These are phyloP conservation scores for Fusarium liriodendri DNA, from an alignment of 2,329 filamentous ascomycete species.

Conservation along the genomic window DNA sequence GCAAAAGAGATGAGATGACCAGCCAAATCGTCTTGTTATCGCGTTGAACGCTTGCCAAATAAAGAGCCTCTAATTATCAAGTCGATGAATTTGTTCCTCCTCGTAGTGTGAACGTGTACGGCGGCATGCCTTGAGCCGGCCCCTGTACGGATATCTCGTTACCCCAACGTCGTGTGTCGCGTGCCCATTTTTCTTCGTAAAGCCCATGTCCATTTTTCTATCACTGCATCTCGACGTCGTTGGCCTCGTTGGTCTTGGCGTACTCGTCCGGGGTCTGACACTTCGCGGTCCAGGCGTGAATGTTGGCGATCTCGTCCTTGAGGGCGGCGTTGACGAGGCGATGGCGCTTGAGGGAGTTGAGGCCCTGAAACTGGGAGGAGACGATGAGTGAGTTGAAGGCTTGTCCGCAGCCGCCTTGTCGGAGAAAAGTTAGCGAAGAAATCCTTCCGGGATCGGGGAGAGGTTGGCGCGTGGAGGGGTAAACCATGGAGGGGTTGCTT, in stretches of 20 bases:
- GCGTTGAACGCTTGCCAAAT: conserved; percentile 37
- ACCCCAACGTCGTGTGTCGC: not conserved
- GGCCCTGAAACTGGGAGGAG: conserved; percentile 75
- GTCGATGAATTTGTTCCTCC: conserved; percentile 12
- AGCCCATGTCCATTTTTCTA: not conserved
- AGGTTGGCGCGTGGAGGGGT: conserved; percentile 13
- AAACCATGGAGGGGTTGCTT: conserved; percentile 5
- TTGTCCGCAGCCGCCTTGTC: conserved; percentile 70
- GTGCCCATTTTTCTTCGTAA: conserved; percentile 7
- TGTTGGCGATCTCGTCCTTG: conserved; percentile 87
- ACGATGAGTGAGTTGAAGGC: conserved; percentile 70
- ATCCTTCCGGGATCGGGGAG: conserved; percentile 13
- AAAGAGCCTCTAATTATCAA: conserved; percentile 38
- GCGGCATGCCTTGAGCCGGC: conserved; percentile 15
- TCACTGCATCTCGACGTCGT: conserved; percentile 23
- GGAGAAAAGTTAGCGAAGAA: conserved; percentile 10
- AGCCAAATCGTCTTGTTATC: conserved; percentile 25
- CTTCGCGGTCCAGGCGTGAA: conserved; percentile 95
- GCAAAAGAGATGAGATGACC: conserved; percentile 36
- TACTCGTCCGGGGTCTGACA: conserved; percentile 94
- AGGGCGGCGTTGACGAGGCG: conserved; percentile 86
- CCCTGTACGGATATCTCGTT: conserved; percentile 24
- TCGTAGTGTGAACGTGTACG: conserved; percentile 34
- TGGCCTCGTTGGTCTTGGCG: conserved; percentile 59
- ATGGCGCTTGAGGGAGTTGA: conserved; percentile 84